Conservation (phyloP, 345 rosid species). For the Aquilaria malaccensis region DNA sequence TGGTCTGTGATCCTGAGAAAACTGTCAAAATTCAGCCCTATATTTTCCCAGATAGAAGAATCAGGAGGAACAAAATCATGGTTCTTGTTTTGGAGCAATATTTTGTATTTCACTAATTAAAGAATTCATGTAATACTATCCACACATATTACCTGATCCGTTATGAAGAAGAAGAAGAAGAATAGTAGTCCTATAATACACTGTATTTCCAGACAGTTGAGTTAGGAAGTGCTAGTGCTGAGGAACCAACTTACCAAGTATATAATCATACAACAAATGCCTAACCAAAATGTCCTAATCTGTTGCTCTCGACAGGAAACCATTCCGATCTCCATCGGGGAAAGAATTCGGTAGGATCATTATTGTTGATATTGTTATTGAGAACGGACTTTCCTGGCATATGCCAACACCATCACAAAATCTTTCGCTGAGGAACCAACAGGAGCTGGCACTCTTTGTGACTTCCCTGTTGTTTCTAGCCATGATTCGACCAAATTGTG, state of each 20-base stretch:
- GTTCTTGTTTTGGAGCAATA: too few relatives aligned
- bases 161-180: too few relatives aligned
- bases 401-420: constrained; percentile 67
- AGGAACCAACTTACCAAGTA: constrained; percentile 1
- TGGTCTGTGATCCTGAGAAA: too few relatives aligned
- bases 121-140: too few relatives aligned
- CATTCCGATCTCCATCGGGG: background rate
- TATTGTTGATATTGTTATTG: constrained; percentile 13
- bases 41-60: too few relatives aligned
- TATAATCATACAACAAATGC: constrained; percentile 12
- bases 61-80: too few relatives aligned
- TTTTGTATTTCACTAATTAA: too few relatives aligned
- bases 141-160: too few relatives aligned
- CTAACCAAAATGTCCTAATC: constrained; percentile 1
- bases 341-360: background rate
- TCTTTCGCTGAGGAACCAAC: constrained; percentile 81
- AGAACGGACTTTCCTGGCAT: constrained; percentile 40
- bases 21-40: too few relatives aligned
- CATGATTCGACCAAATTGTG: constrained; percentile 60
- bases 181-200: background rate
- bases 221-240: background rate
- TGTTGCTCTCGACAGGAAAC: constrained; percentile 5
- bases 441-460: constrained; percentile 34
- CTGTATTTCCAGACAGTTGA: background rate
- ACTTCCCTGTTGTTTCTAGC: constrained; percentile 42